A percentile compares a stretch with the other conserved stretches of the same genome.
These are phyloP conservation scores for Epichloe bromicola DNA, from an alignment of 2,329 filamentous ascomycete genomes.

Conservation along the genomic window DNA sequence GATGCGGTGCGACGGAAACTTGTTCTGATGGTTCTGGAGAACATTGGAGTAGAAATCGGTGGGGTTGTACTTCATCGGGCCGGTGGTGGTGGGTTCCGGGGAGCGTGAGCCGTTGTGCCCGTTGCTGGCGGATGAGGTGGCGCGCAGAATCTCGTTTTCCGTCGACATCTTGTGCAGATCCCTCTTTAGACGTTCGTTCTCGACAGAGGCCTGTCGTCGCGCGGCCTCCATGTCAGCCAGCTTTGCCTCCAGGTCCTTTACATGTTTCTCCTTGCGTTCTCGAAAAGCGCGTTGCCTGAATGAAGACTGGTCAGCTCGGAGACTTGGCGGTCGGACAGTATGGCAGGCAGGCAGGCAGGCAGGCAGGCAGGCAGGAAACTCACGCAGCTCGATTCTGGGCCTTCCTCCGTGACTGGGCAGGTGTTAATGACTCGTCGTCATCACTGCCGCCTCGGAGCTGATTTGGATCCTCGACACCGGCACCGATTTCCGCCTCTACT, in stretches of 20 bases:
- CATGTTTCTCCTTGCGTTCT: conserved; percentile 87
- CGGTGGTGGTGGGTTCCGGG: conserved; percentile 41
- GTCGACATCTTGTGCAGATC: conserved; percentile 74
- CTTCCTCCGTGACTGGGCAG: conserved; percentile 45
- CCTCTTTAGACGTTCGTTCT: conserved; percentile 78
- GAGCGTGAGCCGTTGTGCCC: conserved; percentile 25
- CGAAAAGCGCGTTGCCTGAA: conserved; percentile 85
- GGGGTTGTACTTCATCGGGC: conserved; percentile 58
- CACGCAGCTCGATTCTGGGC: conserved; percentile 50
- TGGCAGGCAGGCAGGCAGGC: no score
- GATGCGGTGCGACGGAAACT: conserved; percentile 55
- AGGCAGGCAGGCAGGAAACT: conserved; percentile 16
- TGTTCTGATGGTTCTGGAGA: conserved; percentile 47
- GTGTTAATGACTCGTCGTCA: conserved; percentile 42
- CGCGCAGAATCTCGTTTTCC: conserved; percentile 85
- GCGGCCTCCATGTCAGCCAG: conserved; percentile 64
- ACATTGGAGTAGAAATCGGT: conserved; percentile 58
- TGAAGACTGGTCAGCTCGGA: not conserved
- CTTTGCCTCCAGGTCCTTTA: conserved; percentile 84
- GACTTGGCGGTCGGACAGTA: not conserved
- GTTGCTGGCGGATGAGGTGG: conserved; percentile 44
- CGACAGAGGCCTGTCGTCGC: conserved; percentile 57
- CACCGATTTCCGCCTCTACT: conserved; percentile 24
- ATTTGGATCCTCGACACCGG: conserved; percentile 21
- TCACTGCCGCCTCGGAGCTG: conserved; percentile 32